A percentile compares a stretch with the other conserved stretches of the same genome.
Conservation (phyloP, 306 rosid species). For the Rosa chinensis region DNA sequence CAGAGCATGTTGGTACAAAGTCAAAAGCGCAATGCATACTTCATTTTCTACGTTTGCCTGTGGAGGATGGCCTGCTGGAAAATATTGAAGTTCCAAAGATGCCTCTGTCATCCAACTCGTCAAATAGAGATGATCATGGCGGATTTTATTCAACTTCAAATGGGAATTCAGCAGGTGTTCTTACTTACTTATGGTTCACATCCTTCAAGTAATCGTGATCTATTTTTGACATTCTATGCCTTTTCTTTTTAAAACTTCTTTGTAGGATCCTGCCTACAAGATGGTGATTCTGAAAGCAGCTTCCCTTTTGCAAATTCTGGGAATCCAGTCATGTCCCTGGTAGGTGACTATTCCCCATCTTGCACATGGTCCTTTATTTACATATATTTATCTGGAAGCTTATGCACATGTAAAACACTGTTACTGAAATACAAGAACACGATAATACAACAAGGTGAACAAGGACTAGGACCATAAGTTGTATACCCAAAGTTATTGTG, state of each 20-base stretch:
- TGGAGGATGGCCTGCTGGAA: conserved; percentile 90
- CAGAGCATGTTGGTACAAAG: conserved; percentile 89
- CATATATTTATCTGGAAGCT: neutral
- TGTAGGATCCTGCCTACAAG: conserved; percentile 59
- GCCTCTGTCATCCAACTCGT: conserved; percentile 48
- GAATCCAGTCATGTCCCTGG: conserved; percentile 98
- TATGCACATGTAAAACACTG: neutral
- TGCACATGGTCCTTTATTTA: conserved; percentile 9
- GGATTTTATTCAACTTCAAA: conserved; percentile 50
- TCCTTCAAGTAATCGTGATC: conserved; percentile 17
- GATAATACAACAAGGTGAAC: neutral
- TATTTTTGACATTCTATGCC: conserved; percentile 35
- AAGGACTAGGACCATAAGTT: neutral
- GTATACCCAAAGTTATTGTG: neutral
- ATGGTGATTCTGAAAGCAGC: conserved; percentile 52
- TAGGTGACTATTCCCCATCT: conserved; percentile 47
- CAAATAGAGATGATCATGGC: conserved; percentile 46
- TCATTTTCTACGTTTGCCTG: conserved; percentile 94
- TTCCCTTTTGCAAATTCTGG: conserved; percentile 95
- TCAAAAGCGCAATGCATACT: conserved; percentile 98
- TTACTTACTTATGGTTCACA: conserved; percentile 31
- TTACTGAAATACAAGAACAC: neutral
- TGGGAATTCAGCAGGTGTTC: conserved; percentile 71
- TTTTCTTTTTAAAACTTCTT: conserved; percentile 3
- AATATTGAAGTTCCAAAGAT: conserved; percentile 75